Conservation (phyloP, 768 basidiomycete species). For the Suillus alpinus region DNA sequence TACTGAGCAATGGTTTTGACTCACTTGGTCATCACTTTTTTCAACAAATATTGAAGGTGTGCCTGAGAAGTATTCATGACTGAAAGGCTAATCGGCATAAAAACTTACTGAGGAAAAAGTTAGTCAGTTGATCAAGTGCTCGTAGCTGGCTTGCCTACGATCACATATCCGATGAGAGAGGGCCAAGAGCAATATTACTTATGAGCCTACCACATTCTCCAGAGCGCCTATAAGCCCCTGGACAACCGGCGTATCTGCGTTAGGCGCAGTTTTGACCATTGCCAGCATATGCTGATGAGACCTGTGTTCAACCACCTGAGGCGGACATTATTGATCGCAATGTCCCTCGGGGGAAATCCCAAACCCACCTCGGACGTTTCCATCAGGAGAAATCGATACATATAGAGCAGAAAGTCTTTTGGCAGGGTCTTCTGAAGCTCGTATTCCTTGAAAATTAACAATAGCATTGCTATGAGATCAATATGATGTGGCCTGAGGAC, state of each 20-base stretch:
- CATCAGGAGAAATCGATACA: conserved; percentile 64
- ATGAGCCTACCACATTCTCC: conserved; percentile 33
- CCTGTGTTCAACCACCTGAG: conserved; percentile 63
- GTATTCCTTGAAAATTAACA: conserved; percentile 61
- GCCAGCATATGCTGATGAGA: conserved; percentile 48
- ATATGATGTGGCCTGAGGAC: conserved; percentile 77
- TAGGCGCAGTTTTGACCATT: conserved; percentile 45
- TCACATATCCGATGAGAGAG: neutral
- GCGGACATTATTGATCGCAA: conserved; percentile 1
- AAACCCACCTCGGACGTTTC: conserved; percentile 65
- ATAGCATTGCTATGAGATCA: conserved; percentile 59
- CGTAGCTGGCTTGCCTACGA: conserved; percentile 47
- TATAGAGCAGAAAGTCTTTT: conserved; percentile 53
- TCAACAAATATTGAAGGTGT: conserved; percentile 58
- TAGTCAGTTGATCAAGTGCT: conserved; percentile 57
- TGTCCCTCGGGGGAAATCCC: neutral
- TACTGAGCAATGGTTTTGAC: conserved; percentile 1
- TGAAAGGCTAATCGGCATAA: neutral
- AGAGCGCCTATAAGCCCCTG: conserved; percentile 46
- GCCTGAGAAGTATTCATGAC: conserved; percentile 33
- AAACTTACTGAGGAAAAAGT: conserved; percentile 48
- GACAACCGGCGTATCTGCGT: conserved; percentile 39
- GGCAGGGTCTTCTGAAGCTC: conserved; percentile 49
- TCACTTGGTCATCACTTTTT: conserved; percentile 55
- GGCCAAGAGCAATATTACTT: neutral